Evolutionary conservation across 495 filamentous ascomycete species (phyloP), one percentile per base, ranked within the genome.

Genomic region (Neurospora cerealis): DNA sequence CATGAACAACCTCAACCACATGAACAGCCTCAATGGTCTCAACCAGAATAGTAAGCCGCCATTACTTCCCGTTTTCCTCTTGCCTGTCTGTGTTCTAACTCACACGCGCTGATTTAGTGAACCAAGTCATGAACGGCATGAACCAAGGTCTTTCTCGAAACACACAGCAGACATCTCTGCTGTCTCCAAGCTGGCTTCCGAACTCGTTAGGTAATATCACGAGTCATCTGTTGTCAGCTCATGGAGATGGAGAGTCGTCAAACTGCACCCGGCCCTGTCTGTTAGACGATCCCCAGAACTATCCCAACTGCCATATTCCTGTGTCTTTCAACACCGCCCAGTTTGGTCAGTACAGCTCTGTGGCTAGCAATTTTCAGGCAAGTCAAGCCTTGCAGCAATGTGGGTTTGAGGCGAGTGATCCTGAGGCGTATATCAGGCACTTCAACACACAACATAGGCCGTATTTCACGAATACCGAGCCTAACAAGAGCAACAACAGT

Each of bases 361-460:
- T 73, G 19, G 69, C 69, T 10, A 34, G 74, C 15, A 69, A 72
- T 42, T 37, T 77, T 19, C 75, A 76, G 42, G 41, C 76, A 54
- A 74, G 69, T 46, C 75, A 70, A 19, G 62, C 69, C 2, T 72
- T 79, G n/a, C 72, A 75, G n/a, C 77, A 78, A 62, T 83, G 81
- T 71, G 78, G 80, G 36, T 77, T 76, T 28, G 74, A 80, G 48
- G 74, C 80, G 21, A 73, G 74, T 10, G 77, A 77, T 28, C 77
- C 77, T 8, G 76, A 80, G 36, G 75, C 77, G 10, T 80, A 77
- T 70, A 69, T 82, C 40, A 73, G 74, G 15, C 81, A 83, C 54
- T 81, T 82, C 73, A 80, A 79, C 42, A 42, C 75, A 3, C 76
- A 77, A 21, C 79, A 81, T 46, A 70, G 78, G 70, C 76, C 46